Base-by-base conservation (phyloP, 75 land plant species). In the Chamaecyparis obtusa region DNA sequence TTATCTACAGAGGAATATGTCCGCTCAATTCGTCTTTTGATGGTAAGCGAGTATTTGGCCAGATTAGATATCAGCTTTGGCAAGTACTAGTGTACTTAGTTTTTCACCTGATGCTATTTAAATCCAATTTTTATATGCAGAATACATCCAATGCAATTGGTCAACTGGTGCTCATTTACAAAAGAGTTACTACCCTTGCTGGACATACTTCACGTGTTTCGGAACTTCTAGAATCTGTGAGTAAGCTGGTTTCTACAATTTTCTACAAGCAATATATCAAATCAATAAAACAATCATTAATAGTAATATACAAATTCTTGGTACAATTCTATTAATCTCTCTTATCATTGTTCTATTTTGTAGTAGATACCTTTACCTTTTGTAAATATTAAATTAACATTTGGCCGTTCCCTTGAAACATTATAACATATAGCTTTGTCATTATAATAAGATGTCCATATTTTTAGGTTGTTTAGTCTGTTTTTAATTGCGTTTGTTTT, bases 71-170 rank as follows among this genome's bases (percentile, higher is more conserved):
- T 72, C 76, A 30, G 16, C 32, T 51, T 51, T 51, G 14, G 54
- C 54, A 11, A 51, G 54, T 51, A 14, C 54, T 51, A 51, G 10
- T 30, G 36, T 8, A 8, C 30, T 24, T 44, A 43, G 33, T 13
- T 72, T 72, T 72, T 39, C 46, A 83, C 16, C 41, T 81, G 69
- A 64, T 87, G 57, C 88, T 80, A 27, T 43, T 44, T 80, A 3
- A 48, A 87, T 44, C 36, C 24, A 33, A 43, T 17, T 87, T 87
- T 83, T 6, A 39, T 88, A 51, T 86, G 64, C 84, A 91, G 92
- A 91, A 89, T 86, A 89, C 92, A 33, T 91, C 92, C 19, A 83
- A 87, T 90, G 92, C 91, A 87, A 91, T 91, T 81, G 91, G 92
- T 46, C 92, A 91, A 83, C 88, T 91, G 11, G 84, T 91, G 30